These are phyloP conservation scores for Pythium periplocum DNA, from an alignment of 352 stramenopile species.

Conservation along the genomic window DNA sequence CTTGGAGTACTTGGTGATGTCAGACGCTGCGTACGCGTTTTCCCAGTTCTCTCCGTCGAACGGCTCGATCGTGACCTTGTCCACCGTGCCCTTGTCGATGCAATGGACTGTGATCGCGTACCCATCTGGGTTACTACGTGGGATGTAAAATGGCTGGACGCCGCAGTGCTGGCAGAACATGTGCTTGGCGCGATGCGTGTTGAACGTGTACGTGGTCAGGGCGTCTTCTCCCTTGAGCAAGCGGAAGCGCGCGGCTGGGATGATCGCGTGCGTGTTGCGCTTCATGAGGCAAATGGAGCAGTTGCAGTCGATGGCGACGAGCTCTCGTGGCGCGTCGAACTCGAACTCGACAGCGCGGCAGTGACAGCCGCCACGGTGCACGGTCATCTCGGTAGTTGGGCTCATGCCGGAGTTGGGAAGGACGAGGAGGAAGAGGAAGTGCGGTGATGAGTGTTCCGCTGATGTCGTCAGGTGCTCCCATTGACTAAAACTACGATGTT, in stretches of 20 bases:
- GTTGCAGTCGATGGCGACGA: slow-evolving; percentile 75
- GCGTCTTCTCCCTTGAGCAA: slow-evolving; percentile 36
- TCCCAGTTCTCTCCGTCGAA: slow-evolving; percentile 84
- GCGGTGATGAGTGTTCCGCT: neutral
- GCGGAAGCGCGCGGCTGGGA: slow-evolving; percentile 49
- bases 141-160: slow-evolving; percentile 77
- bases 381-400: slow-evolving; percentile 12
- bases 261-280: slow-evolving; percentile 66
- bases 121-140: slow-evolving; percentile 76
- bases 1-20: slow-evolving; percentile 37
- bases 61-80: slow-evolving; percentile 41
- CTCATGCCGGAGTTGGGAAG: neutral
- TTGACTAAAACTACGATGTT: too few species aligned
- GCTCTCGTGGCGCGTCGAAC: slow-evolving; percentile 44
- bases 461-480: too few species aligned
- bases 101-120: slow-evolving; percentile 72
- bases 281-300: slow-evolving; percentile 85
- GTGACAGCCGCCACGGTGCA: slow-evolving; percentile 59
- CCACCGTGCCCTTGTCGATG: slow-evolving; percentile 45
- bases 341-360: slow-evolving; percentile 67
- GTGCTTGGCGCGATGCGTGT: slow-evolving; percentile 73
- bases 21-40: slow-evolving; percentile 22
- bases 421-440: neutral
- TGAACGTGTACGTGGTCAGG: slow-evolving; percentile 80
- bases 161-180: slow-evolving; percentile 77